Evolutionary conservation across 306 rosid species (phyloP), one percentile per base, ranked within the genome.

Genomic region (Corylus heterophylla): DNA sequence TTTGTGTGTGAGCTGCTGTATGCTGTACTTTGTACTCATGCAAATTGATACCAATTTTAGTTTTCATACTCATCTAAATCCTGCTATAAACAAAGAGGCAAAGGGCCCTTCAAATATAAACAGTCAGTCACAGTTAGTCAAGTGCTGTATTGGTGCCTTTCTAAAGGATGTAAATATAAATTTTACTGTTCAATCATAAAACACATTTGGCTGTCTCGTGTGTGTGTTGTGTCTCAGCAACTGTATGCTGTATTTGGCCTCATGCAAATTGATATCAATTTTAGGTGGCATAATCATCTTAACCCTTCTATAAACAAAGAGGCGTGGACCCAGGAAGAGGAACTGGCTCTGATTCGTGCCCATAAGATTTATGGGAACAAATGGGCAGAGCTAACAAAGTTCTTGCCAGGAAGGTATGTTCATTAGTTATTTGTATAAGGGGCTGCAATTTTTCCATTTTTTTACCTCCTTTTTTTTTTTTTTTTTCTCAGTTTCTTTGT

Each of bases 211-310:
- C 31, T 73, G 64, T 56, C 61, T 67, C 14, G 48, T 7, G 17
- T 17, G 48, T 67, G 55, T 78, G 62, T 77, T 56, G 74, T 77
- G 71, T 80, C 13, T 62, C 20, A 76, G 73, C 44, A 45, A 68
- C 7, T 62, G n/a, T 13, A 58, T 55, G n/a, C 20, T 51, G 69
- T 27, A 64, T 79, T 74, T 61, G 45, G 49, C 56, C 81, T 76
- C 56, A 74, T 61, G 4, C 69, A 16, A 78, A 75, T 55, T 77
- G 75, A 64, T 47, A 79, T 78, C 55, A 72, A 66, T 71, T 78
- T 63, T 75, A 96, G 99, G 93, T 96, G 99, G 99, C 99, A 96
- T 76, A 96, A 96, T 90, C 99, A 96, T 85, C 97, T 96, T 75
- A 96, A 96, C 86, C 99, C 99, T 76, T 74, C 89, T 62, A 96